A percentile compares a stretch with the other conserved stretches of the same genome.
Conservation (phyloP, 345 rosid genomes). For the Stellera chamaejasme region DNA sequence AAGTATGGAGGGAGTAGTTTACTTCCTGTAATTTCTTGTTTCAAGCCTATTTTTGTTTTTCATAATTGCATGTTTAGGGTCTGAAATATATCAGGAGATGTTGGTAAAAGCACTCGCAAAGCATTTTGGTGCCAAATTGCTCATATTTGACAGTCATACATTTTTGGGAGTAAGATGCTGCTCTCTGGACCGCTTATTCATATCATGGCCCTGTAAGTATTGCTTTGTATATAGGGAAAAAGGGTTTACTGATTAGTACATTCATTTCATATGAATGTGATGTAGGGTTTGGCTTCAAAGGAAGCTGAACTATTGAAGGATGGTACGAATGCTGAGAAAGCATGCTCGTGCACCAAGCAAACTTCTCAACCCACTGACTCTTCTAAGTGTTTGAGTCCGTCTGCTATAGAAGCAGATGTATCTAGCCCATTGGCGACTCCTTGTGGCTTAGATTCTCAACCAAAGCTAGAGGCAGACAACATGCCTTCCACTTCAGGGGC, state of each 20-base stretch:
- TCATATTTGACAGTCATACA: constrained; percentile 70
- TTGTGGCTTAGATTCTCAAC: constrained; percentile 46
- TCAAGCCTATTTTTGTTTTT: constrained; percentile 2
- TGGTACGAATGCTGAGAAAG: constrained; percentile 49
- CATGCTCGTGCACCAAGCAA: constrained; percentile 39
- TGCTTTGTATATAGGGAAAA: constrained; percentile 5
- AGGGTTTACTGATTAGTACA: constrained; percentile 14
- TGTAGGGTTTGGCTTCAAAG: constrained; percentile 76
- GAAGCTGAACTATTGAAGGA: constrained; percentile 69
- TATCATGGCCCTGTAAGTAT: neutral
- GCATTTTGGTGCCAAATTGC: constrained; percentile 70
- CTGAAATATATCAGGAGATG: constrained; percentile 91
- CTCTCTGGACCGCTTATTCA: constrained; percentile 5
- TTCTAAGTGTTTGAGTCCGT: constrained; percentile 32
- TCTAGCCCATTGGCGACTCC: constrained; percentile 46
- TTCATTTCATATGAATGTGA: constrained; percentile 18
- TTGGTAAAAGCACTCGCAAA: constrained; percentile 84
- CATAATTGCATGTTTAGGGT: constrained; percentile 41
- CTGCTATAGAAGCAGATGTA: constrained; percentile 44
- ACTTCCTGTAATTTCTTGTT: neutral
- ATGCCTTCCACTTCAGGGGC: constrained; percentile 41
- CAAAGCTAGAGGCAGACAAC: constrained; percentile 45
- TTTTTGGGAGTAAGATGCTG: constrained; percentile 66
- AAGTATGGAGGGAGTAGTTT: too few relatives aligned
- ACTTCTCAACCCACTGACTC: constrained; percentile 31